Base-by-base conservation (phyloP, 345 rosid species). In the Microthlaspi erraticum region DNA sequence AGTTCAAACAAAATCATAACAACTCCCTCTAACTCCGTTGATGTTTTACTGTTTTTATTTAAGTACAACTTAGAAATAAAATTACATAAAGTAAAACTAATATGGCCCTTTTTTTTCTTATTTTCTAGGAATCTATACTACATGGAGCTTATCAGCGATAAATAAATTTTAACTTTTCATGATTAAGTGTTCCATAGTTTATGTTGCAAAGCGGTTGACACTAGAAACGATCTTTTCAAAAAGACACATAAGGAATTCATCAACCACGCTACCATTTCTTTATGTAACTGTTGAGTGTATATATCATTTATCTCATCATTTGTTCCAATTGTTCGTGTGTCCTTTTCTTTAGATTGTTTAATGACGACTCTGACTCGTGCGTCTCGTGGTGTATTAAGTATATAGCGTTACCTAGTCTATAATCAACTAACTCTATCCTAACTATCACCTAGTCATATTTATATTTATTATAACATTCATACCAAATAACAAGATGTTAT, bases 201-300 rank as follows among this genome's bases (percentile, higher is more conserved):
- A 46, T 49, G 38, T 49, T 38, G 10, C 57, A 34, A 57, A 10
- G 43, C 41, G 19, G 26, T 52, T 60, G 68, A 71, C 68, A 57
- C 31, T 5, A 46, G 60, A 57, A 65, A 66, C 60, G 19, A 57
- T 38, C 26, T 56, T 55, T 20, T 41, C 66, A 31, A 38, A 1
- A 17, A 38, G 38, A 46, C 11, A 64, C 23, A 64, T n/a, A 17
- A 56, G 29, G 66, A 73, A 19, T 49, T 29, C 71, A 39, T 65
- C 72, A 65, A 73, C 60, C 60, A 73, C 66, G 66, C 72, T 29
- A 65, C 53, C 4, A 64, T 49, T 55, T 64, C 6, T n/a, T n/a
- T n/a, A 46, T 64, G 13, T 37, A 37, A 63, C 4, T 34, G 38
- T 54, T 64, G 50, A 64, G 8, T 38, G 31, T 17, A n/a, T 46